Evolutionary conservation across 2,329 filamentous ascomycete species (phyloP).

Genomic region (Penicillium sclerotiorum): DNA sequence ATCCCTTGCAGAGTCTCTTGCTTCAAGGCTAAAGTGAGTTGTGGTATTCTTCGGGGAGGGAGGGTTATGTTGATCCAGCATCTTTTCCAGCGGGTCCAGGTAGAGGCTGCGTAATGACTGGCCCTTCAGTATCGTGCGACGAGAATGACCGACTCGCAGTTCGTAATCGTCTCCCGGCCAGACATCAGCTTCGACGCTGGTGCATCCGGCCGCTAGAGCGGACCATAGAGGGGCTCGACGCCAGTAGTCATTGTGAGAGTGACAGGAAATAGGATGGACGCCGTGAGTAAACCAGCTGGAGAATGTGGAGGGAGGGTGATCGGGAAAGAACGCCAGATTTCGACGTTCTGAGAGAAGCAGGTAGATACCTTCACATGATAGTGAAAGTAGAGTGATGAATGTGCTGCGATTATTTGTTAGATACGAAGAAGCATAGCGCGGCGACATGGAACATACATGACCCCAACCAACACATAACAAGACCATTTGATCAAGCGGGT

Average conservation of each 20-base stretch:
- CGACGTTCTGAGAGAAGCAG: not conserved
- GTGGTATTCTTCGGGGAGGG: too few species aligned
- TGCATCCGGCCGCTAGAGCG: slow-evolving; percentile 62
- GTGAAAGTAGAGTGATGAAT: too few species aligned
- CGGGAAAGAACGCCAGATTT: not conserved
- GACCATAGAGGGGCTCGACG: slow-evolving; percentile 64
- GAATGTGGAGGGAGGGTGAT: slow-evolving; percentile 8
- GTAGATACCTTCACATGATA: slow-evolving; percentile 4
- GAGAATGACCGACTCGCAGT: slow-evolving; percentile 67
- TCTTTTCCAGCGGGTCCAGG: slow-evolving; percentile 62
- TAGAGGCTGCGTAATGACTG: slow-evolving; percentile 67
- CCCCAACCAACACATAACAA: not conserved
- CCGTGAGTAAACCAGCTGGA: slow-evolving; percentile 28
- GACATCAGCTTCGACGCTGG: slow-evolving; percentile 69
- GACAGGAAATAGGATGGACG: slow-evolving; percentile 59
- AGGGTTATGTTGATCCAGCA: slow-evolving; percentile 58
- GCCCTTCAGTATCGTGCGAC: slow-evolving; percentile 54
- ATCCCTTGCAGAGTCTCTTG: too few species aligned
- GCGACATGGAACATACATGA: not conserved
- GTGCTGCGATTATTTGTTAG: too few species aligned
- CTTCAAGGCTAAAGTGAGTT: too few species aligned
- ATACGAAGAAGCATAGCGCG: too few species aligned
- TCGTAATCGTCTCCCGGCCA: slow-evolving; percentile 62
- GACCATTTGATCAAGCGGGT: not conserved
- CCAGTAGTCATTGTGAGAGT: slow-evolving; percentile 75